Percentiles rank a stretch among this genome's conserved stretches.
Conservation (phyloP, 2,329 filamentous ascomycete species). For the Penicillium sp. region DNA sequence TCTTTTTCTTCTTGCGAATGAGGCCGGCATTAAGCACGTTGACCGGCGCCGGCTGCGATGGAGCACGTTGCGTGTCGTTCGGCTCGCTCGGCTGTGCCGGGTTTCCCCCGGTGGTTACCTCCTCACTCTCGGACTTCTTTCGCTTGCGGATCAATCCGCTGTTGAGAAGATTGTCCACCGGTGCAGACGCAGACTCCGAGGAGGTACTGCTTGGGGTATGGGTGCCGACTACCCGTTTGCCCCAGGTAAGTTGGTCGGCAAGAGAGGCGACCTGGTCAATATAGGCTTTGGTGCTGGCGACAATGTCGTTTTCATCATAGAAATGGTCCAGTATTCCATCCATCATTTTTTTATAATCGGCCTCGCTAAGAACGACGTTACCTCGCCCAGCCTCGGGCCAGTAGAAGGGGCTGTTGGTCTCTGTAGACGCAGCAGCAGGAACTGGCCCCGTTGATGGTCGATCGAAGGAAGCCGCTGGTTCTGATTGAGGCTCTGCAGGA, state of each 20-base stretch:
- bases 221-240: conserved; percentile 33
- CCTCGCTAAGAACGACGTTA: conserved; percentile 35
- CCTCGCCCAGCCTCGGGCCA: conserved; percentile 34
- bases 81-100: conserved; percentile 3
- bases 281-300: conserved; percentile 40
- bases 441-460: not conserved
- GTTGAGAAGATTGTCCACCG: conserved; percentile 25
- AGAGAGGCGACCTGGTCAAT: conserved; percentile 39
- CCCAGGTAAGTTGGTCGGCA: conserved; percentile 35
- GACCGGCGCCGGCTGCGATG: conserved; percentile 21
- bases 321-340: conserved; percentile 41
- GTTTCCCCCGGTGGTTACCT: conserved; percentile 4
- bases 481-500: not conserved
- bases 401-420: conserved; percentile 28
- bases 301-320: conserved; percentile 37
- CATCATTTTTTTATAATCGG: conserved; percentile 39
- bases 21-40: conserved; percentile 38
- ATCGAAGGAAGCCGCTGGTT: conserved; percentile 4
- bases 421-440: conserved; percentile 2
- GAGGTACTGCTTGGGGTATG: conserved; percentile 14
- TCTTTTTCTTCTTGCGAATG: conserved; percentile 42
- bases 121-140: conserved; percentile 29
- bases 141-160: conserved; percentile 37
- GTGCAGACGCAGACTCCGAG: conserved; percentile 4
- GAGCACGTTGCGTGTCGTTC: not conserved